phyloP scores from a whole-genome alignment of 1,139 yeast genomes.

The Diutina catenulata region DNA sequence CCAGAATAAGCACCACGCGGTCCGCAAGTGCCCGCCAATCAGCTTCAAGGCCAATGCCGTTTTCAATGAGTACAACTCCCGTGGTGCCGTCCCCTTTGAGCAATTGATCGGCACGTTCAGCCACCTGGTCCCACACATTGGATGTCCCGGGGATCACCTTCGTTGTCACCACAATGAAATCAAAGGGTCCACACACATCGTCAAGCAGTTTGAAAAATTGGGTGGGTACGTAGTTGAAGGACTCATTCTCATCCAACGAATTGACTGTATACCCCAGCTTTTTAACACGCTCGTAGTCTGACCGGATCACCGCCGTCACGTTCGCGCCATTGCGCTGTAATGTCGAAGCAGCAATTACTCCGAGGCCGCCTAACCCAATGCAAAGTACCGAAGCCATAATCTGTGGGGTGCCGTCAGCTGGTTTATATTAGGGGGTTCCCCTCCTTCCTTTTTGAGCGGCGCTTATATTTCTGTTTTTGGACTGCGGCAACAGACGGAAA shows the following conservation, averaged over 20 bases:
- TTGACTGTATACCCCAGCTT: slow-evolving; percentile 46
- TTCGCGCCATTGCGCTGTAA: slow-evolving; percentile 33
- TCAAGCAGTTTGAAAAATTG: slow-evolving; percentile 28
- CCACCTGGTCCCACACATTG: neutral
- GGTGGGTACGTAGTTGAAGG: slow-evolving; percentile 43
- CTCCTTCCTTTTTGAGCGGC: no score
- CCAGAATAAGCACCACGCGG: neutral
- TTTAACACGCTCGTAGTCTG: slow-evolving; percentile 45
- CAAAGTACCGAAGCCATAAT: no score
- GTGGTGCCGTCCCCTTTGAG: slow-evolving; percentile 14
- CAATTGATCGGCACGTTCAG: neutral
- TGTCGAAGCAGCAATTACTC: slow-evolving; percentile 55
- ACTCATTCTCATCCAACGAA: slow-evolving; percentile 49
- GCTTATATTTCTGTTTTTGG: no score
- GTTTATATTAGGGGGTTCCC: no score
- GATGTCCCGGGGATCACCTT: slow-evolving; percentile 59
- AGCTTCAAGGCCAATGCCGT: slow-evolving; percentile 62
- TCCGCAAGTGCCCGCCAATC: neutral
- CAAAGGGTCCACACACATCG: slow-evolving; percentile 45
- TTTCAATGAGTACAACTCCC: slow-evolving; percentile 54
- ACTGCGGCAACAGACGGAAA: no score
- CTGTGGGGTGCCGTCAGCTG: no score
- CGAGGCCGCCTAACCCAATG: slow-evolving; percentile 68
- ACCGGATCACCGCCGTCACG: slow-evolving; percentile 52
- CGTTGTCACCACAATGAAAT: slow-evolving; percentile 55